Percentiles rank a stretch among this genome's conserved stretches.
Evolutionary conservation across 2,329 filamentous ascomycete species (phyloP).

Genomic region (Botrytis cinerea): DNA sequence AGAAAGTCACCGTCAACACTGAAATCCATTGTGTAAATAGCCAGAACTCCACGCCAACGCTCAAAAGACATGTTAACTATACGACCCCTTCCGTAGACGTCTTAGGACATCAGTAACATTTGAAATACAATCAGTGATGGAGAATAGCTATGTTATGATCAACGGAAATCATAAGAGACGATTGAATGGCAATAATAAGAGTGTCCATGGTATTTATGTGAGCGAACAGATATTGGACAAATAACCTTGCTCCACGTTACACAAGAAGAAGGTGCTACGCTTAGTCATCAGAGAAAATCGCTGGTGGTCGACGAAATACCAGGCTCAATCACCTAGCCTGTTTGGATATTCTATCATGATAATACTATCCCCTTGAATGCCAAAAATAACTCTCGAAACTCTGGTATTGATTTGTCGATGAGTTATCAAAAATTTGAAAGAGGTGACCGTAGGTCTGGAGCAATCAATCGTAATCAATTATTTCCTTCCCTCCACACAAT

Average conservation of each 20-base stretch:
- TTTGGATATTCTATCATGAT: neutral
- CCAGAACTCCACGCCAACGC: no score
- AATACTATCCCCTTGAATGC: no score
- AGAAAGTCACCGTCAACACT: neutral
- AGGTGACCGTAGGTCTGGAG: neutral
- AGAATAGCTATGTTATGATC: neutral
- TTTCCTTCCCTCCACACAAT: neutral
- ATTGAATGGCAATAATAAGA: neutral
- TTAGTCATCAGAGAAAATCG: neutral
- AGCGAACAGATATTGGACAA: neutral
- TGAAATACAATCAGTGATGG: neutral
- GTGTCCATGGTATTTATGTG: neutral
- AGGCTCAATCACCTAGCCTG: neutral
- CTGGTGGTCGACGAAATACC: neutral
- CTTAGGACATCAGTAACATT: neutral
- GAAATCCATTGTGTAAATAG: neutral
- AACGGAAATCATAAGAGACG: neutral
- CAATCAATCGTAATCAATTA: neutral
- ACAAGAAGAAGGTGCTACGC: neutral
- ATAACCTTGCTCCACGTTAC: neutral
- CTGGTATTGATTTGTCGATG: neutral
- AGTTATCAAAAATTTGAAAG: neutral
- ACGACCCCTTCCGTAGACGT: neutral
- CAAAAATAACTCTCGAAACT: neutral
- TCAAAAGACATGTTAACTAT: neutral